Evolutionary conservation across 805 yeast species (phyloP).

Genomic region (Pichia paraexigua): DNA sequence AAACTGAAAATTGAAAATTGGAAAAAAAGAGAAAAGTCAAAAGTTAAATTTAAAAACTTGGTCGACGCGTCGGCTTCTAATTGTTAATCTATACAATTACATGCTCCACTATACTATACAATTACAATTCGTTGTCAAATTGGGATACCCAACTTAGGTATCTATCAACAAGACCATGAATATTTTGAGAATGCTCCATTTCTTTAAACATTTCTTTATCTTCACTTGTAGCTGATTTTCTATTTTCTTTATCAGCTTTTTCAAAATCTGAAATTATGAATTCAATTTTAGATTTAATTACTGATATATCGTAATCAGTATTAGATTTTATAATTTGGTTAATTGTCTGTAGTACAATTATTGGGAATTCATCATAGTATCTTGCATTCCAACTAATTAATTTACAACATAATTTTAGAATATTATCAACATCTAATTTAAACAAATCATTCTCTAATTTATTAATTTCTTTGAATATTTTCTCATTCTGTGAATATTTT

Average conservation of each 20-base stretch:
- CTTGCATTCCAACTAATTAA: slow-evolving; percentile 55
- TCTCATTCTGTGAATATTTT: slow-evolving; percentile 15
- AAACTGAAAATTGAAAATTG: neutral
- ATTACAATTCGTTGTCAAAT: slow-evolving; percentile 12
- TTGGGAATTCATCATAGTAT: slow-evolving; percentile 52
- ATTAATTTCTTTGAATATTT: slow-evolving; percentile 8
- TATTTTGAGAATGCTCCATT: slow-evolving; percentile 9
- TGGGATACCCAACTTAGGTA: slow-evolving; percentile 26
- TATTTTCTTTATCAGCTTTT: neutral
- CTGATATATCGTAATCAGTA: slow-evolving; percentile 28
- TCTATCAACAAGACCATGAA: slow-evolving; percentile 21
- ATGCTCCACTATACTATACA: neutral
- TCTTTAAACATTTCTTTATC: slow-evolving; percentile 7
- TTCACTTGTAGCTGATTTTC: slow-evolving; percentile 10
- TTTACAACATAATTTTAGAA: slow-evolving; percentile 38
- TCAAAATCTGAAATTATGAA: slow-evolving; percentile 20
- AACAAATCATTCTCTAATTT: slow-evolving; percentile 2
- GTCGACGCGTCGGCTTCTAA: neutral
- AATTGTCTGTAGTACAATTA: slow-evolving; percentile 33
- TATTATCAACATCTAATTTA: slow-evolving; percentile 26
- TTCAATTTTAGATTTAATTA: slow-evolving; percentile 32
- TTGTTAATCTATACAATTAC: neutral
- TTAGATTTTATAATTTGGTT: slow-evolving; percentile 32
- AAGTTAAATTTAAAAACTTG: neutral
- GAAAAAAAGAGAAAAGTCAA: neutral